A percentile compares a stretch with the other conserved stretches of the same genome.
These are phyloP conservation scores for Ceratobasidium theobromae DNA, from an alignment of 1,284 basidiomycete species.

Conservation along the genomic window DNA sequence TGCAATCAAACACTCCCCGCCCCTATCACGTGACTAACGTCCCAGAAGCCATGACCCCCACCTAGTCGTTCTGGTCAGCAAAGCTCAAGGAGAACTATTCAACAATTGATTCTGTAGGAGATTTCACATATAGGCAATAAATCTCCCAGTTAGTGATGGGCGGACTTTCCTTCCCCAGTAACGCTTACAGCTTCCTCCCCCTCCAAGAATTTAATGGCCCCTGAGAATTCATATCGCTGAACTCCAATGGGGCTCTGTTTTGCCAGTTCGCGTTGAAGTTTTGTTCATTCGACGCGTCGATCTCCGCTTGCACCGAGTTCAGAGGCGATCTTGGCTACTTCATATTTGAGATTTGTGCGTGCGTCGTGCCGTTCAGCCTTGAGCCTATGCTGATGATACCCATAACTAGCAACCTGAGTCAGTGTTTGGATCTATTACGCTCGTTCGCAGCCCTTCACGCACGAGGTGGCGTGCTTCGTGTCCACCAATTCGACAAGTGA, in stretches of 20 bases:
- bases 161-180: too few relatives aligned
- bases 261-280: conserved; percentile 70
- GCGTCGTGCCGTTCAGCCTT: conserved; percentile 79
- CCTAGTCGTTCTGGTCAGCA: too few relatives aligned
- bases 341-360: conserved; percentile 81
- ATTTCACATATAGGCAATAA: too few relatives aligned
- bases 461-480: conserved; percentile 89
- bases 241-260: conserved; percentile 79
- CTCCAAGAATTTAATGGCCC: too few relatives aligned
- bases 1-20: too few relatives aligned
- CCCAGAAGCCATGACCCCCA: too few relatives aligned
- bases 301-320: conserved; percentile 52
- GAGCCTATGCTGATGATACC: conserved; percentile 94
- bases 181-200: too few relatives aligned
- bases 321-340: conserved; percentile 70
- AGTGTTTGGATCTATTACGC: conserved; percentile 91
- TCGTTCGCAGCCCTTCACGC: conserved; percentile 91
- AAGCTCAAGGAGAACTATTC: too few relatives aligned
- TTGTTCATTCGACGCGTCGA: conserved; percentile 74
- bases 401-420: conserved; percentile 94
- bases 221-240: too few relatives aligned
- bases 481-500: conserved; percentile 82
- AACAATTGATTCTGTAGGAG: too few relatives aligned
- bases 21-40: too few relatives aligned
- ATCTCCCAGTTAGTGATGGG: too few relatives aligned